phyloP scores from a whole-genome alignment of 2,329 filamentous ascomycete genomes.

The Lomentospora prolificans region DNA sequence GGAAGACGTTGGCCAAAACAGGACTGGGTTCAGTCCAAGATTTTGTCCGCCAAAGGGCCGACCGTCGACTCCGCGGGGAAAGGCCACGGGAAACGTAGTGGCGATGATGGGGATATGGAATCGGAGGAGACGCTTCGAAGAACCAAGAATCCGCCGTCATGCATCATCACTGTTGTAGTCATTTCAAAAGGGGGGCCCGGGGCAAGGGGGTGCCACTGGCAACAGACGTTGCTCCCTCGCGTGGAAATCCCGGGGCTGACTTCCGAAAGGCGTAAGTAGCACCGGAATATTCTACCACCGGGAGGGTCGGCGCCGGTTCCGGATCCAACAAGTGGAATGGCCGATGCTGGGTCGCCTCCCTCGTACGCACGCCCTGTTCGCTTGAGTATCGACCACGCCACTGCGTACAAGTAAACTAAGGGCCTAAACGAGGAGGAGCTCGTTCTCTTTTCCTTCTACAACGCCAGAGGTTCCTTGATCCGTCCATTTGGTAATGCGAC shows the following conservation, averaged over 20 bases:
- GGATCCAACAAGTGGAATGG: background rate
- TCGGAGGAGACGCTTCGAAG: too few species aligned
- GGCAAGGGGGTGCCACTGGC: background rate
- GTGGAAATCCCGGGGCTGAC: conserved; percentile 3
- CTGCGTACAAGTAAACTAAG: background rate
- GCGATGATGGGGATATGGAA: too few species aligned
- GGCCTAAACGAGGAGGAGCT: background rate
- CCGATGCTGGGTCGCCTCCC: background rate
- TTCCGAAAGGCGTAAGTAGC: conserved; percentile 8
- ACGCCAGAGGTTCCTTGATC: background rate
- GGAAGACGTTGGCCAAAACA: too few species aligned
- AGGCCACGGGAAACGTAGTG: too few species aligned
- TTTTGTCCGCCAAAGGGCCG: too few species aligned
- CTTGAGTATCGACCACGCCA: background rate
- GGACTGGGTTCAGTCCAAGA: too few species aligned
- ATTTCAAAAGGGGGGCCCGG: background rate
- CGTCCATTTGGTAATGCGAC: background rate
- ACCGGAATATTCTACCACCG: background rate
- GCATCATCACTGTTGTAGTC: background rate
- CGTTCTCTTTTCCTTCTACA: too few species aligned
- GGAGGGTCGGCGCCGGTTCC: background rate
- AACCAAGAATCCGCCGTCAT: too few species aligned
- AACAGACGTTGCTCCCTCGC: background rate
- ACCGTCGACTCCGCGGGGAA: too few species aligned
- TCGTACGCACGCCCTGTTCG: background rate